These are phyloP conservation scores for Boletus edulis DNA, from an alignment of 768 basidiomycete genomes.

Conservation along the genomic window DNA sequence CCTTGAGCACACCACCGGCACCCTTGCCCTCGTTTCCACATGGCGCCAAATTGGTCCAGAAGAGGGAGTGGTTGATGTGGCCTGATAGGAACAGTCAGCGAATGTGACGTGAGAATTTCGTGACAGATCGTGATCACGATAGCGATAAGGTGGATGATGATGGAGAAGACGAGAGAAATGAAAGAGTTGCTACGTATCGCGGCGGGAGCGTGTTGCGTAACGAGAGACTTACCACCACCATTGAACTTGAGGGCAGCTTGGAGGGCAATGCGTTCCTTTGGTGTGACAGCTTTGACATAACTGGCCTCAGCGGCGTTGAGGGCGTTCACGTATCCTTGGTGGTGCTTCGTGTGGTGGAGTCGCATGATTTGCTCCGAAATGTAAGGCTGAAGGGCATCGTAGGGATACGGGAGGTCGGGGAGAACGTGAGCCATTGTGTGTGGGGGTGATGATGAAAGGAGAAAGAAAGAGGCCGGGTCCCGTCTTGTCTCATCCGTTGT, in stretches of 20 bases:
- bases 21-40: conserved; percentile 51
- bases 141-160: conserved; percentile 5
- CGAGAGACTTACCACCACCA: conserved; percentile 71
- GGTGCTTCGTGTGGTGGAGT: conserved; percentile 94
- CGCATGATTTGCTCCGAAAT: conserved; percentile 92
- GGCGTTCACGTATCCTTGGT: conserved; percentile 91
- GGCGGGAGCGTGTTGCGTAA: too few species aligned
- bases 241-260: conserved; percentile 95
- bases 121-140: conserved; percentile 6
- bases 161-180: not conserved
- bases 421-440: conserved; percentile 50
- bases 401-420: conserved; percentile 72
- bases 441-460: conserved; percentile 8
- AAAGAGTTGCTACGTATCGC: not conserved
- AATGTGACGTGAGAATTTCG: not conserved
- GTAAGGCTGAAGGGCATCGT: conserved; percentile 92
- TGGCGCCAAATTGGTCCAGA: conserved; percentile 93
- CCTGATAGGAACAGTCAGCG: conserved; percentile 36
- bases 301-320: conserved; percentile 86
- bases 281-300: conserved; percentile 61
- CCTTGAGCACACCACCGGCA: conserved; percentile 54
- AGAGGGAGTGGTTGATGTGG: conserved; percentile 93
- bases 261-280: conserved; percentile 82
- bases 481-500: conserved; percentile 11
- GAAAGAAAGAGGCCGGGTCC: not conserved